Base-by-base conservation (phyloP, 768 basidiomycete species). In the Amanita inopinata region DNA sequence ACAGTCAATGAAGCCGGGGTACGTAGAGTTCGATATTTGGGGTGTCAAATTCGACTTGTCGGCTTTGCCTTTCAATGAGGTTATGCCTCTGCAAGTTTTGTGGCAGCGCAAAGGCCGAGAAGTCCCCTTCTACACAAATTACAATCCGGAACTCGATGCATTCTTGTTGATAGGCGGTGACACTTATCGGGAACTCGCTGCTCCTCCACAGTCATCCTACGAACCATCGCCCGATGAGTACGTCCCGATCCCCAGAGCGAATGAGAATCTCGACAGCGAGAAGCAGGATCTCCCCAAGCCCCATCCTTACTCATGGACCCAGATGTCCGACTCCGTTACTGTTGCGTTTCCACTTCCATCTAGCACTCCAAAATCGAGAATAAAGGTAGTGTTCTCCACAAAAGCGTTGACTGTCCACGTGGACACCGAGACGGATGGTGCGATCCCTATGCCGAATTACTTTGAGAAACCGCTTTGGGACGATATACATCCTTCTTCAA, bases 301-400 rank as follows among this genome's bases (percentile, higher is more conserved):
- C 2, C 76, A 78, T 19, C 84, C 91, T 0, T 97, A 92, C 60
- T 88, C 89, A 1, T 99, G 94, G 94, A 87, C 80, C 0, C 94
- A 99, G 55, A 80, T 83, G 3, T 58, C 76, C 1, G 89, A 92
- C 56, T 76, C 86, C 0, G 66, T 98, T 38, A 91, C 87, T 0
- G 61, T 98, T 32, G 81, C 80, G 0, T 80, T 98, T 54, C 78
- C 88, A 4, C 69, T 96, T n/a, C 88, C 88, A 1, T 73, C 83
- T 0, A 67, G 62, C 38, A 85, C 79, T 0, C 58, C 70, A 1
- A 82, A 76, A 46, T 67, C 70, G 17, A 64, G 68, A 33, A 85
- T 94, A 56, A 74, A 68, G 48, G 76, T 88, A 28, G 60, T 66
- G 0, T 82, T 93, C 57, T 74, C 80, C 5, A 63, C 70, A 4